These are phyloP conservation scores for Leucosporidium creatinivorum DNA, from an alignment of 768 basidiomycete species.

Conservation along the genomic window DNA sequence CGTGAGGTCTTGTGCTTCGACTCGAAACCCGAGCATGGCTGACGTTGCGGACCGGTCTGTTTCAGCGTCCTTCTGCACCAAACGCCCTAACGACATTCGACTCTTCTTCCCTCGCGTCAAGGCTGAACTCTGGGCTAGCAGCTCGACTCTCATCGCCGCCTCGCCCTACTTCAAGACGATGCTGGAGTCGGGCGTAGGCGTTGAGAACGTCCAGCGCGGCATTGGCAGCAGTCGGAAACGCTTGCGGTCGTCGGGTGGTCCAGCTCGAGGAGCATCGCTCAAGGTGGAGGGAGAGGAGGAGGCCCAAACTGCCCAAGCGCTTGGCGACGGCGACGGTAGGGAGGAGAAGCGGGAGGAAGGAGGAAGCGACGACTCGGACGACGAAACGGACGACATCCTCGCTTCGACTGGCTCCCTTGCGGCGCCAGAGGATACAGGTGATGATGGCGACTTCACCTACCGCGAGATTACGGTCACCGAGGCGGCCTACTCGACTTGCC, in stretches of 20 bases:
- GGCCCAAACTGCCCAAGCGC: no score
- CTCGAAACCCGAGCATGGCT: no score
- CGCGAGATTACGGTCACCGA: conserved; percentile 1
- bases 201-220: no score
- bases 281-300: not conserved
- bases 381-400: conserved; percentile 1
- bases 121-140: not conserved
- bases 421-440: not conserved
- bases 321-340: no score
- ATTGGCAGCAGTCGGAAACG: no score
- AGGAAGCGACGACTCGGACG: conserved; percentile 7
- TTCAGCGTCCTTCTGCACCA: conserved; percentile 4
- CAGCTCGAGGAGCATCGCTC: not conserved
- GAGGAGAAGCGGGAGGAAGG: not conserved
- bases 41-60: no score
- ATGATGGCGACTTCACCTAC: not conserved
- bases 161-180: conserved; percentile 6
- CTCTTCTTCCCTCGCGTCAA: conserved; percentile 7
- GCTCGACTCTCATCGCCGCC: not conserved
- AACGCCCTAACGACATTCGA: conserved; percentile 4
- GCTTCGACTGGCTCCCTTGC: no score
- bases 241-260: not conserved
- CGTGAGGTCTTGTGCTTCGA: no score
- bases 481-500: not conserved
- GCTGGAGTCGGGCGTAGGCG: not conserved